phyloP scores from a whole-genome alignment of 257 asterid genomes.

The Ophiorrhiza pumila region DNA sequence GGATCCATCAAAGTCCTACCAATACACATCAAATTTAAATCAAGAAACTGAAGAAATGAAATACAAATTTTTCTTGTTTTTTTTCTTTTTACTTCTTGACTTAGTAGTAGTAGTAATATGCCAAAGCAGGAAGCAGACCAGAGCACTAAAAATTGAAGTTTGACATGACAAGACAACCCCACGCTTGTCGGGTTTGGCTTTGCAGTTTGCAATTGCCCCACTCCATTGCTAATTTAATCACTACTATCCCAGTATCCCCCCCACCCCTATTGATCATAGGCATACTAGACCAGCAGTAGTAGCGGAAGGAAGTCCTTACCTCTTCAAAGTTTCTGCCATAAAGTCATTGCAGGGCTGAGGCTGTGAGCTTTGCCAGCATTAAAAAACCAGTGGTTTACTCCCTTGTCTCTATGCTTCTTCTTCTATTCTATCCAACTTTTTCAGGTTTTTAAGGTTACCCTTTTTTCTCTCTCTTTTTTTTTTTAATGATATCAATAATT shows the following conservation, averaged over 20 bases:
- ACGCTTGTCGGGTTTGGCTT: constrained; percentile 19
- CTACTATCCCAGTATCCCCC: too few species aligned
- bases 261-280: background rate
- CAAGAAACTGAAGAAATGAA: too few species aligned
- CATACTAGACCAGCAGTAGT: background rate
- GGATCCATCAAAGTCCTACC: too few species aligned
- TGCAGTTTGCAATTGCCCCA: background rate
- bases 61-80: background rate
- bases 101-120: background rate
- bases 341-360: background rate
- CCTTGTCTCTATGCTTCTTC: background rate
- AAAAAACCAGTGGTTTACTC: background rate
- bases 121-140: constrained; percentile 2
- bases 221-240: background rate
- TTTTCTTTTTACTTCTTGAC: background rate
- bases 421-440: background rate
- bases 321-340: background rate
- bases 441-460: background rate
- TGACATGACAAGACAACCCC: constrained; percentile 34
- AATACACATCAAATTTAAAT: too few species aligned
- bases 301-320: background rate
- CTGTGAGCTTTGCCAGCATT: background rate
- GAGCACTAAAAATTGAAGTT: constrained; percentile 3
- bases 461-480: background rate
- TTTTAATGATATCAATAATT: background rate